Base-by-base conservation (phyloP, 345 rosid genomes). In the Passiflora organensis region DNA sequence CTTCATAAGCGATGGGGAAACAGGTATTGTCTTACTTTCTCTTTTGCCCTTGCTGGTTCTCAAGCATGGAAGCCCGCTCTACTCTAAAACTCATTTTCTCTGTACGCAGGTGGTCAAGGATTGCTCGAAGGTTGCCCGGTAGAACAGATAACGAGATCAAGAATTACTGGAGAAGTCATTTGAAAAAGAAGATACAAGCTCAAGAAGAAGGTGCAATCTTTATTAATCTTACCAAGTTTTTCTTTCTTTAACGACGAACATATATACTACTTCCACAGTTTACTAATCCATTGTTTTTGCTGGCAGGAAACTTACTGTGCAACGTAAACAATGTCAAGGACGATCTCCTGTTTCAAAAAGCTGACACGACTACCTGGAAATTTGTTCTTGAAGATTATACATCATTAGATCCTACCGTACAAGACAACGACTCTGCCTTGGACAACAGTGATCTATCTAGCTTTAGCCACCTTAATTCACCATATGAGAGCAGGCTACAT, bases 121-220 rank as follows among this genome's bases (percentile, higher is more conserved):
- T 87, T 64, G 93, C 89, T 14, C 63, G 78, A 66, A 76, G 71
- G 39, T 71, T 82, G 71, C 93, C 96, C 0, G 86, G 90, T 55
- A 77, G 88, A 74, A 86, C 88, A 2, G 90, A 86, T 48, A 83
- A 86, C 43, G 82, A 81, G 64, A 75, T 83, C 42, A 83, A 86
- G 78, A 86, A 86, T 66, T 86, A 81, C 56, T 81, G 84, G 87
- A 84, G 85, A 49, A 77, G 83, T 67, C 78, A 72, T 69, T 52
- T 74, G 61, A 79, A 78, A 59, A 79, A 75, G 79, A 79, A 74
- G 66, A 13, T 32, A 16, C 70, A 72, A 61, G 46, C 60, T 70
- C 70, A 44, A 51, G 72, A 68, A 55, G 71, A 64, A 72, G 84
- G 78, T 73, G 32, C 58, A n/a, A n/a, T n/a, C n/a, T n/a, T n/a